Evolutionary conservation across 2,329 filamentous ascomycete species (phyloP), one percentile per base, ranked within the genome.

Genomic region (Penicillium sp.): DNA sequence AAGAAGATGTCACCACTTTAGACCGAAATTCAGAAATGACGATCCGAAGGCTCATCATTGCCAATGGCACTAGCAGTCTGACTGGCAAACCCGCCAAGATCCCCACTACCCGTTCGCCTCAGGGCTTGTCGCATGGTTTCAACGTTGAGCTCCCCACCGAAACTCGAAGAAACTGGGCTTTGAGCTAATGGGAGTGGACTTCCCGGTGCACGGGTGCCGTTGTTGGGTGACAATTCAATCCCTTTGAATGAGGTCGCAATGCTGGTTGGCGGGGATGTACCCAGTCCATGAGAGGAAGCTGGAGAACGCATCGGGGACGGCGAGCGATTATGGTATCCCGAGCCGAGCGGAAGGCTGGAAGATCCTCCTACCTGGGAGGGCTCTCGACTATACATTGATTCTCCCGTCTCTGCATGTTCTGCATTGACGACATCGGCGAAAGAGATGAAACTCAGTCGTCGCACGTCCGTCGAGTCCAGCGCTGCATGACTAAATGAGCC

Each of bases 81-180:
- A 52, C 72, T 77, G 56, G 70, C 73, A 42, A 75, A 72, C 38
- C 79, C 78, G 42, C 81, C 79, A 59, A 97, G 79, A 73, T 97
- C 94, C 19, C 90, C 87, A 76, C 92, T 97, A 48, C 88, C 91
- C 14, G 93, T 96, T 75, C 91, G 89, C 72, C 91, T 84, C 71
- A 97, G 81, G 16, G 92, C 93, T 78, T 97, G 93, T 55, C 89
- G 85, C 93, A 97, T 96, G 4, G 93, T 97, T 81, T 97, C 93
- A 66, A 97, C 90, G 61, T 90, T 92, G 61, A 97, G 80, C 64
- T 97, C 93, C 28, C 87, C 85, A 49, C 82, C 83, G 62, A 81
- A 68, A 55, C 62, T 80, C 52, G 82, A 76, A 37, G 76, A 66
- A 37, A 85, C 78, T 55, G 85, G 83, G 58, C 82, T 83, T 64